Evolutionary conservation across 768 basidiomycete species (phyloP), one percentile per base, ranked within the genome.

Genomic region (Tephrocybe sp.): DNA sequence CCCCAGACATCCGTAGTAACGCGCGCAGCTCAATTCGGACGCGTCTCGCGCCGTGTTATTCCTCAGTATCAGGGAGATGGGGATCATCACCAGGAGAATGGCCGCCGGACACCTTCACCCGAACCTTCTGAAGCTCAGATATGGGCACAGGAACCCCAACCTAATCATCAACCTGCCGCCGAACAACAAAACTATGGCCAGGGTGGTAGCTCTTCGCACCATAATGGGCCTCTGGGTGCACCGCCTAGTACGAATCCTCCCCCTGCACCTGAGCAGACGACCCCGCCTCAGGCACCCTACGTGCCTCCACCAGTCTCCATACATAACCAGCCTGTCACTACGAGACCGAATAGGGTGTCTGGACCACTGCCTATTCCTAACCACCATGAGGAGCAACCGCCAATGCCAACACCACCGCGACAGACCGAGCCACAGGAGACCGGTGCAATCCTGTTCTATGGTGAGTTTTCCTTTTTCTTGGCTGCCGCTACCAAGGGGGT

Each of bases 371-470:
- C 61, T 18, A 47, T 25, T 8, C 58, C 61, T 16, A 39, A 53
- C 16, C 29, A 30, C 3, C 30, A 22, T 21, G 42, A 47, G 10
- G 56, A 60, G 16, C 52, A 50, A 27, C 58, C 47, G 0, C 59
- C 55, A 4, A 52, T 56, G 42, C 59, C 61, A 18, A 43, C 55
- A 27, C 55, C 56, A n/a, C 57, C 65, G 8, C 61, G 62, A n/a
- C 61, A 63, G 15, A 63, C 65, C 13, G 61, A 57, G 36, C 58
- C 63, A 15, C 42, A 50, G 33, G 49, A 44, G 27, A 51, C 45
- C 3, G 61, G 55, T n/a, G 53, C 58, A 0, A 84, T 97, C 41
- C 58, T 94, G 59, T 94, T 97, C 66, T 94, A 91, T 57, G 91
- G 92, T 91, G 54, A 57, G 88, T 71, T 23, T 25, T 53, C 37